Base-by-base conservation (phyloP, 129 eudicot genomes). In the Daucus carota region DNA sequence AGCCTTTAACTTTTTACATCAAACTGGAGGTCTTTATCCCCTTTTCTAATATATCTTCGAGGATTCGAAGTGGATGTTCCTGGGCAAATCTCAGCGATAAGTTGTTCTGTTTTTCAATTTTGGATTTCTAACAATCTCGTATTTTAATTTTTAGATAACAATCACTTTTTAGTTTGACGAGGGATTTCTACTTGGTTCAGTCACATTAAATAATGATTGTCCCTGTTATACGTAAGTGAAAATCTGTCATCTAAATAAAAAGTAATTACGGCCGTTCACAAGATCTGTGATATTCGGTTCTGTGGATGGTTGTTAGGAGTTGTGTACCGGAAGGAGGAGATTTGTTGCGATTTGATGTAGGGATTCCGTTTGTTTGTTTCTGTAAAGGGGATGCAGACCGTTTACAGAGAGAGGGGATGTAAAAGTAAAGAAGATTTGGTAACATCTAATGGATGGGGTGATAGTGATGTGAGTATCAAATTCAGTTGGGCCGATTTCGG, bases 391-490 rank as follows among this genome's bases (percentile, higher is more conserved):
- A 85, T 15, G 84, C 33, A 88, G 69, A 73, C 88, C 4, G 98
- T 87, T 48, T 87, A 93, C 60, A 75, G 91, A 45, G 76, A 31
- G 13, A 31, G 85, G 90, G 29, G 95, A 85, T 84, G 43, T 88
- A 34, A 78, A 72, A 77, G 78, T 72, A n/a, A 86, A 87, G 70
- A 83, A 90, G 70, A 40, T 85, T 24, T 80, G 85, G 70, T 77
- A 85, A 36, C 89, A 92, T 85, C 70, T 92, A 5, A 85, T 85
- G 90, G 88, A 88, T 83, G 88, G 96, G n/a, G 96, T 85, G 22
- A 76, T 90, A 34, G 86, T 96, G 93, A 89, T 82, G 86, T 94
- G 0, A 86, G 42, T 92, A 90, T 84, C 88, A 86, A 80, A 88
- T 69, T 90, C 94, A 0, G 79, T 92, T 76, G 79, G 42, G 77